Evolutionary conservation across 2,329 filamentous ascomycete genomes (phyloP), one percentile per base, ranked within the genome.

Genomic region (Ophiostoma sp.): DNA sequence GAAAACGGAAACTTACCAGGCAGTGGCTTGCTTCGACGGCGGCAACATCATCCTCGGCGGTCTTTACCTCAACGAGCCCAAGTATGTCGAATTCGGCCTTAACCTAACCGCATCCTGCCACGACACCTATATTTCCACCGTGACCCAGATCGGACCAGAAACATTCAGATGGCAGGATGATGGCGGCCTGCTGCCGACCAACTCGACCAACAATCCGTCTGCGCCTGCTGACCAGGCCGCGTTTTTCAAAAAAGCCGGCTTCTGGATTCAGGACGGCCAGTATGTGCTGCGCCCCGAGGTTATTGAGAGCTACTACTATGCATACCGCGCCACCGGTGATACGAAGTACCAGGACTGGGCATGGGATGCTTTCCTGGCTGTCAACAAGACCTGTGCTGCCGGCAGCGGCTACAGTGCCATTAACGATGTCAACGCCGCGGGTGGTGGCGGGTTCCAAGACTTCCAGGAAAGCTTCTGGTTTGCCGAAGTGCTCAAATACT

Each of bases 381-480:
- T 96, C 76, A 89, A 88, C 75, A 78, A 78, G 39, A 90, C 86
- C 20, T 89, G 88, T 73, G 81, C 85, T 33, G 86, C 85, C 0
- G 86, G 86, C 7, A 88, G 85, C 31, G 93, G 90, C 8, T 96
- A 88, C 79, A 85, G 86, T 15, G 83, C 85, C 39, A 81, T 96
- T 70, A 77, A 75, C 0, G 79, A 96, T 76, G 91, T 96, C 65
- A 92, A 90, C 74, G 80, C 79, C 3, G 75, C 76, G 3, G 83
- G 82, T 39, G 91, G 91, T 11, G 90, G 90, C 0, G 79, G 80
- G 0, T 87, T 85, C 71, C 78, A 79, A 60, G 87, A 96, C 77
- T 89, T 90, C 77, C 90, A 94, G 83, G 92, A 96, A 80, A 94
- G 90, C 75, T 96, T 95, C 81, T 89, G 91, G 82, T 93, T 96